Base-by-base conservation (phyloP, 106 monocot species). In the Triglochin maritima region DNA sequence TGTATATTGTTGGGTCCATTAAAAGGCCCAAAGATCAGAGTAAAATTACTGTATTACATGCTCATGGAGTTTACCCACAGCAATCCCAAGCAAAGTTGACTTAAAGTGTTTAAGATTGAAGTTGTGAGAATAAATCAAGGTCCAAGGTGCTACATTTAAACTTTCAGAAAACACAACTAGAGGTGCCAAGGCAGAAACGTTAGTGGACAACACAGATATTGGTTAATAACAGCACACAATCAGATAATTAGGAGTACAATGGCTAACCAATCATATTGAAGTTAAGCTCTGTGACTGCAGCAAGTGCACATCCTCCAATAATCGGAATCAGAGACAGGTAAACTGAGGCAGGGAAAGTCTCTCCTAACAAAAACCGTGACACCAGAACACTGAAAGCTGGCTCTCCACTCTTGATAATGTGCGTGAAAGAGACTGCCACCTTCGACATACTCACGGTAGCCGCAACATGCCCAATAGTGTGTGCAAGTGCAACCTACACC, bases 271-370 rank as follows among this genome's bases (percentile, higher is more conserved):
- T 87, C 94, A 94, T 94, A 77, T 94, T 89, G 64, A 94, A 94
- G 62, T 94, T 94, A 72, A 94, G 84, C 74, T 94, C 94, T 1
- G 94, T 94, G 4, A 84, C 70, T 0, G 94, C 94, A 3, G 94
- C 84, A 2, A 94, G 73, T 46, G 86, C 86, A 64, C 94, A 94
- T n/a, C 94, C 94, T 2, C 94, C 94, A 16, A 94, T 94, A 64
- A 94, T 94, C n/a, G 94, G 94, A 17, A 94, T 2, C 16, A 94
- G 52, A 10, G 72, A 72, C n/a, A 72, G 63, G 72, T 72, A 72
- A 6, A 72, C 72, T 3, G 49, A 11, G 2, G 46, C 7, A 60
- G 94, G 89, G 47, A 94, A 94, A 12, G 68, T 77, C 82, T 94
- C 94, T 15, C 94, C 94, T 7, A 94, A 47, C 62, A 94, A 49